phyloP scores from a whole-genome alignment of 768 basidiomycete genomes.

The Clathrus columnatus region DNA sequence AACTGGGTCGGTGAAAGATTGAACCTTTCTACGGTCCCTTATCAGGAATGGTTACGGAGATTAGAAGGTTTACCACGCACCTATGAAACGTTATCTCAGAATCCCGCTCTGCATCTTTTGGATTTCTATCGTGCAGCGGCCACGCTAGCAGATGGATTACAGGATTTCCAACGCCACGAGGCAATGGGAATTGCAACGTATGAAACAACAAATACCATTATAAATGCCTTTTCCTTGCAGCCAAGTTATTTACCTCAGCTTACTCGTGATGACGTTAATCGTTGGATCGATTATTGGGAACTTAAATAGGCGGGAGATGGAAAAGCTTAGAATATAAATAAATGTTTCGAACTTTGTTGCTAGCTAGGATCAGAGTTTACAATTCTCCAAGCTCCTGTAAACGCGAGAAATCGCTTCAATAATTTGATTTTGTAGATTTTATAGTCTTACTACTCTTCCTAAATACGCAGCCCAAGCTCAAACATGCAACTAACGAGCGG shows the following conservation, averaged over 20 bases:
- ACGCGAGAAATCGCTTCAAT: too few relatives aligned
- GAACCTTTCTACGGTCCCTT: constrained; percentile 19
- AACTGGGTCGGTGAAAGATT: constrained; percentile 12
- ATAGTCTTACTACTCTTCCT: too few relatives aligned
- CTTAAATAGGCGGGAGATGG: background rate
- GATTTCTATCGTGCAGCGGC: constrained; percentile 17
- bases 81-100: constrained; percentile 7
- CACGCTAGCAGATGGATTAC: background rate
- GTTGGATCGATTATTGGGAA: background rate
- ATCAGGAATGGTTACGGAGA: constrained; percentile 19
- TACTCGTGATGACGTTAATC: background rate
- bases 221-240: background rate
- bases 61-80: constrained; percentile 4
- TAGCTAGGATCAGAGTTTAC: too few relatives aligned
- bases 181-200: background rate
- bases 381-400: too few relatives aligned
- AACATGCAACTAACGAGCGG: too few relatives aligned
- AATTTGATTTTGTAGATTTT: too few relatives aligned
- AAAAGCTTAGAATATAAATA: too few relatives aligned
- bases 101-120: constrained; percentile 23
- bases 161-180: background rate
- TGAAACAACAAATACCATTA: background rate
- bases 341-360: too few relatives aligned
- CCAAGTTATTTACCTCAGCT: background rate
- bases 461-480: too few relatives aligned